phyloP scores from a whole-genome alignment of 164 flowering plant species.

The Tetracentron sinense region DNA sequence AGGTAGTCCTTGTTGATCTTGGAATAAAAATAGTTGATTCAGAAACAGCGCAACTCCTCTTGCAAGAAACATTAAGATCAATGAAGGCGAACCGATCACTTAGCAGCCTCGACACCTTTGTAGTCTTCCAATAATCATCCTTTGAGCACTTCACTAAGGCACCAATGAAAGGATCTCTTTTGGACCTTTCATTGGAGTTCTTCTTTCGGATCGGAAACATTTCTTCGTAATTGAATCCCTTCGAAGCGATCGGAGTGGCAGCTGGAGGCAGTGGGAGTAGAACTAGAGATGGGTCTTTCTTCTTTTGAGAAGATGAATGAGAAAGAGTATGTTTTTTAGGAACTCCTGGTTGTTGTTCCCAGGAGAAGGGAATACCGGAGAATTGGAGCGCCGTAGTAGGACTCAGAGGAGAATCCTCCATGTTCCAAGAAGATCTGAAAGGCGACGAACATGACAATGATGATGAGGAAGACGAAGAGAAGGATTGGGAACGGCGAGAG shows the following conservation, averaged over 20 bases:
- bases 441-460: constrained; percentile 25
- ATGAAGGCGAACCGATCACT: constrained; percentile 39
- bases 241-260: constrained; percentile 15
- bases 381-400: constrained; percentile 28
- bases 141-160: constrained; percentile 54
- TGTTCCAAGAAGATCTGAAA: constrained; percentile 10
- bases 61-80: constrained; percentile 43
- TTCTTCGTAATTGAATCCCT: constrained; percentile 8
- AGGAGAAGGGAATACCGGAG: constrained; percentile 58
- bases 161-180: constrained; percentile 48
- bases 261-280: constrained; percentile 48
- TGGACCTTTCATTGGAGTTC: neutral
- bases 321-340: constrained; percentile 33
- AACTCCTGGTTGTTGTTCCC: constrained; percentile 62
- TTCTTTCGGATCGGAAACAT: constrained; percentile 1
- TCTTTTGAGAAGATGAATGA: constrained; percentile 4
- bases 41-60: constrained; percentile 41
- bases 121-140: constrained; percentile 23
- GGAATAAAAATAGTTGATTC: constrained; percentile 44
- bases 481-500: constrained; percentile 14
- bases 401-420: constrained; percentile 22
- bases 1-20: constrained; percentile 18
- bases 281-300: constrained; percentile 12
- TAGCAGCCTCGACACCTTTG: constrained; percentile 23
- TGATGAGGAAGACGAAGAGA: constrained; percentile 23